Evolutionary conservation across 2,329 filamentous ascomycete genomes (phyloP), one percentile per base, ranked within the genome.

Genomic region (Zymoseptoria brevis): DNA sequence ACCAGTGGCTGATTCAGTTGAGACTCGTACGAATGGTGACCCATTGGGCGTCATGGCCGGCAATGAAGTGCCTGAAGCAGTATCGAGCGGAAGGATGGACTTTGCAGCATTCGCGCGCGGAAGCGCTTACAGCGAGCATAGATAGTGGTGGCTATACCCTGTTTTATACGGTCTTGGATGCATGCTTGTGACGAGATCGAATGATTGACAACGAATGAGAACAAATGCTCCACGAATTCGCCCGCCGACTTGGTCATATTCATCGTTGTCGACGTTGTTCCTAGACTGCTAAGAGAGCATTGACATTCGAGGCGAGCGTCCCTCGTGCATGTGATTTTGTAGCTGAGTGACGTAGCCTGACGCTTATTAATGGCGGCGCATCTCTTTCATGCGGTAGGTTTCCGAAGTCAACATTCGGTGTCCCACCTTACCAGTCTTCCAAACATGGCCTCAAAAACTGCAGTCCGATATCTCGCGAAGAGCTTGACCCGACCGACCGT

Each of bases 71-170:
- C 45, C 35, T 9, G 54, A 56, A 45, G 35, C 35, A 45, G 35
- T n/a, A n/a, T 45, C 35, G 21, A 53, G 30, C 16, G 51, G 22
- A 29, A 55, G 55, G 53, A 55, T 65, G 21, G 63, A 66, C 56
- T 59, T 58, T 51, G 58, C 59, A 19, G 60, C 58, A 54, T 66
- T 66, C 51, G 60, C 63, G n/a, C 54, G 57, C 49, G 51, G 59
- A 48, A 66, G 60, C 48, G 63, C 64, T 29, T 66, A 59, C 53
- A 65, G 61, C 52, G 64, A 45, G 35, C 35, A 45, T n/a, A 16
- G 35, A 45, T 45, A 45, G 16, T 45, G 35, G 35, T 16, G 35
- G 35, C 4, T n/a, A 6, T 45, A 16, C 35, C 35, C 35, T 1
- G 6, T 45, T n/a, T 2, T 2, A 16, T 16, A 16, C 35, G 13